phyloP scores from a whole-genome alignment of 2,329 filamentous ascomycete species.

The Trichoderma sp. region DNA sequence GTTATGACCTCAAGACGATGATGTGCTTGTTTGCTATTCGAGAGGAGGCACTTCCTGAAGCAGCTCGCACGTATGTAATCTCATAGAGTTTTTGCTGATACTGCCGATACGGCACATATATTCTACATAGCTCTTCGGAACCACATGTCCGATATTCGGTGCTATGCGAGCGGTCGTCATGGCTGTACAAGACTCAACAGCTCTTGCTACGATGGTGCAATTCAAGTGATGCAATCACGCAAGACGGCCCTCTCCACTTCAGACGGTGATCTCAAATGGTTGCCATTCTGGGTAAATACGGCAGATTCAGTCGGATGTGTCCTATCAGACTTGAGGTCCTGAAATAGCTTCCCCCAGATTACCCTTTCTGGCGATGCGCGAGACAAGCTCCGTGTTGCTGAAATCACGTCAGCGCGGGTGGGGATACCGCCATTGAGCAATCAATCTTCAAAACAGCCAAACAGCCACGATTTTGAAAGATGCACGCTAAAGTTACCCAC shows the following conservation, averaged over 20 bases:
- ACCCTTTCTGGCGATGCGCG: constrained; percentile 11
- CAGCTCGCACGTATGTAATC: not conserved
- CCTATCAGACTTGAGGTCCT: not conserved
- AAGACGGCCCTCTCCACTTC: constrained; percentile 4
- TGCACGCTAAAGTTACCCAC: not conserved
- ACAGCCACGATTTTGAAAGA: not conserved
- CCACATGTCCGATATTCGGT: constrained; percentile 13
- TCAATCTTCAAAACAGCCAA: not conserved
- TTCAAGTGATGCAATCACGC: constrained; percentile 8
- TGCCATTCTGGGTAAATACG: constrained; percentile 7
- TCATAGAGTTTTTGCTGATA: not conserved
- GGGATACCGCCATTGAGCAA: constrained; percentile 18
- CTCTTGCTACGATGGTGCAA: constrained; percentile 15
- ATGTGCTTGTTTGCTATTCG: constrained; percentile 13
- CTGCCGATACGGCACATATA: constrained; percentile 5
- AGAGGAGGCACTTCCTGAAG: not conserved
- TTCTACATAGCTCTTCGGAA: not conserved
- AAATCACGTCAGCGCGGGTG: constrained; percentile 19
- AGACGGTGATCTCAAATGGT: not conserved
- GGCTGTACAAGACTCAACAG: not conserved
- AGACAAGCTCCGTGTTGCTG: not conserved
- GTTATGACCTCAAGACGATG: constrained; percentile 2
- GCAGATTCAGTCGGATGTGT: not conserved
- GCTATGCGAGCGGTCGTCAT: not conserved
- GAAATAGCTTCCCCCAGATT: constrained; percentile 5